These are phyloP conservation scores for Cryphonectria carpinicola DNA, from an alignment of 2,329 filamentous ascomycete genomes.

Conservation along the genomic window DNA sequence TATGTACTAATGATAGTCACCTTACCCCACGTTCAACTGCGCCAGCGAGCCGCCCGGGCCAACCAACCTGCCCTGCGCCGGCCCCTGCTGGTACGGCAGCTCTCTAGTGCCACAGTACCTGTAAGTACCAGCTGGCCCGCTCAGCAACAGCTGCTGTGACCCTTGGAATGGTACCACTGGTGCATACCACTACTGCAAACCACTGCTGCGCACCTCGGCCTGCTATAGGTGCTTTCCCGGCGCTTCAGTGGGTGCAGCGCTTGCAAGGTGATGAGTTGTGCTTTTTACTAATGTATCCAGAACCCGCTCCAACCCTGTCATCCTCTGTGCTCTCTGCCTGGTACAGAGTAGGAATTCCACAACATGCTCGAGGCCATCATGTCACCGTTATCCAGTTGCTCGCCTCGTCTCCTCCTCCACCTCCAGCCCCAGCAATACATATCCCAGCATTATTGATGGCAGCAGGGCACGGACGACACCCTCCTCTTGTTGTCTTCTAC, in stretches of 20 bases:
- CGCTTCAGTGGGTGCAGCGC: neutral
- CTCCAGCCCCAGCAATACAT: neutral
- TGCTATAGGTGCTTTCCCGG: neutral
- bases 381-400: neutral
- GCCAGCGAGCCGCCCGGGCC: neutral
- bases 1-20: neutral
- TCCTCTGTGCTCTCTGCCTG: neutral
- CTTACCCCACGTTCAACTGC: conserved; percentile 3
- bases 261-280: neutral
- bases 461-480: conserved; percentile 5
- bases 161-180: neutral
- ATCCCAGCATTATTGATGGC: conserved; percentile 1
- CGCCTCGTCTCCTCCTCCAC: conserved; percentile 5
- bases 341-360: neutral
- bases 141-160: neutral
- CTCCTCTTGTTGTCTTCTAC: neutral
- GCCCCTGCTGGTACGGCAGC: neutral
- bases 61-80: neutral
- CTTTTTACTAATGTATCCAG: neutral
- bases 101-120: neutral
- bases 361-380: neutral
- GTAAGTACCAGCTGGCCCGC: neutral
- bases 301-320: conserved; percentile 10
- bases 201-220: neutral
- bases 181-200: neutral